phyloP scores from a whole-genome alignment of 805 yeast genomes.

The Metschnikowia shivogae region DNA sequence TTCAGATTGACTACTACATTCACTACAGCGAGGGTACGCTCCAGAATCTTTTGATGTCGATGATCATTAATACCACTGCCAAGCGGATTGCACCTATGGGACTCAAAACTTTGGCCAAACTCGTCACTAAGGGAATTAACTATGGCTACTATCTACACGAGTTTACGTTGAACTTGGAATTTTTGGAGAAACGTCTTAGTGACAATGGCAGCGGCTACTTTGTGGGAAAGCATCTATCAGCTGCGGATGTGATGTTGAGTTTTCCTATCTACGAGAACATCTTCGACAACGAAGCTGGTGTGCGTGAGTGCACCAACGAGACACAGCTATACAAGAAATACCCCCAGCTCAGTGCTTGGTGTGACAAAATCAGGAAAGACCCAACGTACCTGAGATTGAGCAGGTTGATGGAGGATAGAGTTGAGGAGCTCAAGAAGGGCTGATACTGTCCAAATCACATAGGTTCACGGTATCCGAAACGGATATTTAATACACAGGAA shows the following conservation, averaged over 20 bases:
- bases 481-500: not conserved
- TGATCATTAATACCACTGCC: constrained; percentile 38
- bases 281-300: constrained; percentile 31
- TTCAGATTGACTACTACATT: constrained; percentile 46
- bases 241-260: constrained; percentile 52
- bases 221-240: constrained; percentile 49
- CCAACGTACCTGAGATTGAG: constrained; percentile 31
- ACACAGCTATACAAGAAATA: constrained; percentile 29
- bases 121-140: constrained; percentile 44
- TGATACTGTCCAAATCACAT: not conserved
- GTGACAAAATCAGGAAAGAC: constrained; percentile 28
- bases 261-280: constrained; percentile 37
- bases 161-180: constrained; percentile 34
- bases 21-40: constrained; percentile 63
- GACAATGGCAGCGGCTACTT: constrained; percentile 34
- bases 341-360: constrained; percentile 38
- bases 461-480: too few species aligned
- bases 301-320: constrained; percentile 31
- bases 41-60: constrained; percentile 42
- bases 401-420: constrained; percentile 29
- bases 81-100: constrained; percentile 46
- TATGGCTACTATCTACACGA: constrained; percentile 48
- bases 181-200: constrained; percentile 38
- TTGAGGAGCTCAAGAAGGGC: constrained; percentile 15
- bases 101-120: constrained; percentile 39